Percentiles rank a stretch among this genome's conserved stretches.
Conservation (phyloP, 805 yeast species). For the Lipomyces starkeyi region DNA sequence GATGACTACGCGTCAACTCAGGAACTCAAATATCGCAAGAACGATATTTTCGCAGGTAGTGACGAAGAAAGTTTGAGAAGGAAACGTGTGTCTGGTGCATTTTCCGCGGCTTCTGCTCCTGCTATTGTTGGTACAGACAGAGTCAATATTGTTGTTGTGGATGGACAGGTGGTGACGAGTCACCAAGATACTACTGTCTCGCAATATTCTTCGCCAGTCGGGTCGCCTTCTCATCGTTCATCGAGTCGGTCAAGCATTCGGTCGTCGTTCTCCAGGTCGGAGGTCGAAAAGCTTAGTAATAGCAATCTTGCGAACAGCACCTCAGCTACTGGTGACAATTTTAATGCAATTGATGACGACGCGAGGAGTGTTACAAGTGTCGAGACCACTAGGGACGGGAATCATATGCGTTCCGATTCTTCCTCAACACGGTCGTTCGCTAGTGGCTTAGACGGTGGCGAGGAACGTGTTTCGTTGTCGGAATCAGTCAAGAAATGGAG, state of each 20-base stretch:
- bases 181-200: slow-evolving; percentile 18
- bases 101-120: slow-evolving; percentile 31
- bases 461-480: slow-evolving; percentile 28
- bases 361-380: slow-evolving; percentile 16
- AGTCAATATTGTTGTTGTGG: slow-evolving; percentile 35
- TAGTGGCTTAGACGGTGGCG: slow-evolving; percentile 5
- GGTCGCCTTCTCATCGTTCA: slow-evolving; percentile 26
- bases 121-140: slow-evolving; percentile 35
- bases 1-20: slow-evolving; percentile 24
- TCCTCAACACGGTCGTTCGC: neutral
- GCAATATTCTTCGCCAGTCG: slow-evolving; percentile 18
- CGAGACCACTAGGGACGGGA: slow-evolving; percentile 19
- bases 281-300: slow-evolving; percentile 1
- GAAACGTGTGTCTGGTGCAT: slow-evolving; percentile 22
- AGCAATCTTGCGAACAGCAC: neutral
- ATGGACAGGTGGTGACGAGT: slow-evolving; percentile 30
- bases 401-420: slow-evolving; percentile 9
- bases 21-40: slow-evolving; percentile 14
- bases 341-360: slow-evolving; percentile 13
- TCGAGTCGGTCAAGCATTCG: slow-evolving; percentile 31
- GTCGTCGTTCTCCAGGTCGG: slow-evolving; percentile 20
- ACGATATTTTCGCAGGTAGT: slow-evolving; percentile 5
- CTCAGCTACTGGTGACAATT: neutral
- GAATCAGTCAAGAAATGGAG: slow-evolving; percentile 37
- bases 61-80: slow-evolving; percentile 19